These are phyloP conservation scores for Kluyveromyces siamensis DNA, from an alignment of 805 yeast species.

Conservation along the genomic window DNA sequence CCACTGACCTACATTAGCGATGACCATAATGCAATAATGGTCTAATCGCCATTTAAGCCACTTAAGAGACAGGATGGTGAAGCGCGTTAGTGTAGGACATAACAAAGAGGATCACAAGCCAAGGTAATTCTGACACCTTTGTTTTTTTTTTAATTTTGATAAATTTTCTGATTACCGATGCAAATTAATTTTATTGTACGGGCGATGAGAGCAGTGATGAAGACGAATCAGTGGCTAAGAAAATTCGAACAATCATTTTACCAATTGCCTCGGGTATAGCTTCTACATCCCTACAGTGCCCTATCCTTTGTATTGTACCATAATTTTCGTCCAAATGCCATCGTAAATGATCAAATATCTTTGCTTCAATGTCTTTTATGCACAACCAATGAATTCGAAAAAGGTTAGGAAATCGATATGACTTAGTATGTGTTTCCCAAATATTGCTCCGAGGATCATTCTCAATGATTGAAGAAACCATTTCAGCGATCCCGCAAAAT, in stretches of 20 bases:
- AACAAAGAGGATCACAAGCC: too few species aligned
- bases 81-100: too few species aligned
- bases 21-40: too few species aligned
- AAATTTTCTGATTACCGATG: too few species aligned
- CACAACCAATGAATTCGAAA: slow-evolving; percentile 47
- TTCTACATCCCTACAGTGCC: slow-evolving; percentile 55
- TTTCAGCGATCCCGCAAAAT: slow-evolving; percentile 51
- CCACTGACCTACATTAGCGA: too few species aligned
- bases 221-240: slow-evolving; percentile 14
- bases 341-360: slow-evolving; percentile 35
- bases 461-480: slow-evolving; percentile 28
- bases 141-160: too few species aligned
- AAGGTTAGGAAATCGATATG: slow-evolving; percentile 7
- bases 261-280: slow-evolving; percentile 45
- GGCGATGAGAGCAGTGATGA: not conserved
- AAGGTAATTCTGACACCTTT: too few species aligned
- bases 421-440: slow-evolving; percentile 32
- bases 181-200: too few species aligned
- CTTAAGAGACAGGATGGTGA: too few species aligned
- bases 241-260: slow-evolving; percentile 37
- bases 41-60: too few species aligned
- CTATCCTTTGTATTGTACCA: slow-evolving; percentile 35
- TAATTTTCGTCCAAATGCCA: slow-evolving; percentile 34
- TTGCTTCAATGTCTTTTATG: slow-evolving; percentile 43
- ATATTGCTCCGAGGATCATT: slow-evolving; percentile 30